Conservation (phyloP, 331 rosid genomes). For the Dryas integrifolia region DNA sequence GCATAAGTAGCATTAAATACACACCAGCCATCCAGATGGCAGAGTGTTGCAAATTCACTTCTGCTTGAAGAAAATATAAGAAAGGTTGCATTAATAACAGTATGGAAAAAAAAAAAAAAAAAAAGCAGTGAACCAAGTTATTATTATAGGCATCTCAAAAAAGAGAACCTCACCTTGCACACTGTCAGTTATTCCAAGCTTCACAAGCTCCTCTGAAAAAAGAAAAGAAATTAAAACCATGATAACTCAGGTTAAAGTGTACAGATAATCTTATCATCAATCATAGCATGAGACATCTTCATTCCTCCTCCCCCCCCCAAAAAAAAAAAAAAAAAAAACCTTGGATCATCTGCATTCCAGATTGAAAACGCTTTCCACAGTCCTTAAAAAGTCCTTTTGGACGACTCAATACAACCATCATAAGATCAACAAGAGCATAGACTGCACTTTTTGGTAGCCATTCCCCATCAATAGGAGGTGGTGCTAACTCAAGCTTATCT, state of each 20-base stretch:
- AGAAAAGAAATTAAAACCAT: background rate
- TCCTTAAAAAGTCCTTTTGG: slow-evolving; percentile 97
- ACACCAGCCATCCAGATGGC: slow-evolving; percentile 99
- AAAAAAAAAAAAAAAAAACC: slow-evolving; percentile 38
- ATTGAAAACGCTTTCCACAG: slow-evolving; percentile 78
- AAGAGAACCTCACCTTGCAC: slow-evolving; percentile 66
- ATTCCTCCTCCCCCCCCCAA: background rate
- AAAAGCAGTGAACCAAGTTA: slow-evolving; percentile 16
- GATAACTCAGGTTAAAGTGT: slow-evolving; percentile 19
- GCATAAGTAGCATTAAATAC: slow-evolving; percentile 88
- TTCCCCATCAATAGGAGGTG: slow-evolving; percentile 90
- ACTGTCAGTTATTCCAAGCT: slow-evolving; percentile 88
- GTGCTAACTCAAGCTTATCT: slow-evolving; percentile 89
- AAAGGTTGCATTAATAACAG: slow-evolving; percentile 26
- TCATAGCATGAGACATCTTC: background rate
- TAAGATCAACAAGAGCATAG: slow-evolving; percentile 90
- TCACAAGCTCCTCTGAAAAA: slow-evolving; percentile 71
- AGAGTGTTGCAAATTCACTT: slow-evolving; percentile 89
- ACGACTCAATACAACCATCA: slow-evolving; percentile 75
- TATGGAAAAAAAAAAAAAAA: slow-evolving; percentile 8
- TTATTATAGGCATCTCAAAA: slow-evolving; percentile 20
- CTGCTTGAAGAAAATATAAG: slow-evolving; percentile 48
- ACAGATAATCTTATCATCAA: slow-evolving; percentile 8
- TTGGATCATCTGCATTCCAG: slow-evolving; percentile 75
- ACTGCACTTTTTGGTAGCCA: slow-evolving; percentile 98